Evolutionary conservation across 495 filamentous ascomycete species (phyloP), one percentile per base, ranked within the genome.

Genomic region (Parathielavia hyrcaniae): DNA sequence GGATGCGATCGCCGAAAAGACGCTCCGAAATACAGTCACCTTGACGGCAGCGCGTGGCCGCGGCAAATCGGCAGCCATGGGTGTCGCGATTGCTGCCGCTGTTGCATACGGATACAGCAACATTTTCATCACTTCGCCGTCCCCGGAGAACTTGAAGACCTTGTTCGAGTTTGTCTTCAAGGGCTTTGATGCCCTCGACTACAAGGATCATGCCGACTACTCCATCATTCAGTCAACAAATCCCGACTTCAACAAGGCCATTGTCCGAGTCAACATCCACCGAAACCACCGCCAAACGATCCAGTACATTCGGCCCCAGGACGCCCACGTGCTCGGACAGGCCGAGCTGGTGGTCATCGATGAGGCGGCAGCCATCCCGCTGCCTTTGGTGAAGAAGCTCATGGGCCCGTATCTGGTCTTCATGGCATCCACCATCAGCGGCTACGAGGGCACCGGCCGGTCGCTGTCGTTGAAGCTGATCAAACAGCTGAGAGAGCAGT

Each of bases 341-440:
- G 95, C 95, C 30, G 95, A 99, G 70, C 75, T 99, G 19, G 75
- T 99, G 6, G 91, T 99, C 11, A 96, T 99, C 61, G 95, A 99
- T 75, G 95, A 99, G 70, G 95, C 95, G 14, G 95, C 95, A 9
- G 95, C 95, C 1, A 99, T 99, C 47, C 95, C 95, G 5, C 73
- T 99, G 11, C 93, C 93, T 9, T 72, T 97, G 44, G 93, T 97
- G 13, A 81, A 86, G 60, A 97, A 96, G 69, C 79, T 99, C 34
- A 89, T 99, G 82, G 93, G 95, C 0, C 93, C 91, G n/a, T 99
- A 97, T 71, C 77, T 97, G 22, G 90, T 97, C 4, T 99, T 99
- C 75, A 99, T 99, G 95, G 90, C 95, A 5, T 97, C 93, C 1
- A 99, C 95, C 14, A 96, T 99, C 73, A 97, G 96, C 66, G 95